These are phyloP conservation scores for Kodamaea kaohsiungensis DNA, from an alignment of 805 yeast genomes.

Conservation along the genomic window DNA sequence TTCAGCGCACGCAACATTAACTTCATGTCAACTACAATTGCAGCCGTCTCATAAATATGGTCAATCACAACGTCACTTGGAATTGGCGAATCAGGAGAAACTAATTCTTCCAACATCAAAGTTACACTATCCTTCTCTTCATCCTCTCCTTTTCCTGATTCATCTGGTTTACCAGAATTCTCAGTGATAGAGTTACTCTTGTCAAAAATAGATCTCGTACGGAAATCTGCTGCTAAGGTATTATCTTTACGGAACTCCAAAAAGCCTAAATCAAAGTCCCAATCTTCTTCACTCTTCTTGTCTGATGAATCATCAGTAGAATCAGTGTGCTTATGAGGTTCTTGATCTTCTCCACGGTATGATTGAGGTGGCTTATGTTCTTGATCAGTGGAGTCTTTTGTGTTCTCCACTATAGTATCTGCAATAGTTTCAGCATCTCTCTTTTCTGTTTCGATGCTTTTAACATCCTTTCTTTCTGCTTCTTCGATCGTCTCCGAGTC, in stretches of 20 bases:
- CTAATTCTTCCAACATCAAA: constrained; percentile 53
- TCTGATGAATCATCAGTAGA: constrained; percentile 30
- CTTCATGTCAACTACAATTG: constrained; percentile 63
- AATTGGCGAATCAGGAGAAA: constrained; percentile 54
- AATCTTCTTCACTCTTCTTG: constrained; percentile 28
- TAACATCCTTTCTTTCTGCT: background rate
- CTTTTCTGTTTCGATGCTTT: background rate
- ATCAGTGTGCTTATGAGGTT: constrained; percentile 9
- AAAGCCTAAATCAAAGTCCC: constrained; percentile 29
- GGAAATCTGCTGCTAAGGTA: background rate
- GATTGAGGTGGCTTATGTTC: background rate
- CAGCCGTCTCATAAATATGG: constrained; percentile 60
- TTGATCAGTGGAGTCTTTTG: background rate
- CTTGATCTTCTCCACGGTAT: constrained; percentile 10
- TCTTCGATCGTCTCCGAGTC: background rate
- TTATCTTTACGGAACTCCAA: constrained; percentile 19
- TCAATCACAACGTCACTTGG: constrained; percentile 59
- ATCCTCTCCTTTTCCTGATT: constrained; percentile 17
- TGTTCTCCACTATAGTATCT: background rate
- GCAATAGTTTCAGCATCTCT: background rate
- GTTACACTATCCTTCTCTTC: constrained; percentile 18
- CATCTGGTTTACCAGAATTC: constrained; percentile 11
- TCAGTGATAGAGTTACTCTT: constrained; percentile 14
- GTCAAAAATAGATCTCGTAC: constrained; percentile 41
- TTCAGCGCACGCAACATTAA: constrained; percentile 59